Conservation (phyloP, 148 eudicot species). For the Vaccinium myrtillus region DNA sequence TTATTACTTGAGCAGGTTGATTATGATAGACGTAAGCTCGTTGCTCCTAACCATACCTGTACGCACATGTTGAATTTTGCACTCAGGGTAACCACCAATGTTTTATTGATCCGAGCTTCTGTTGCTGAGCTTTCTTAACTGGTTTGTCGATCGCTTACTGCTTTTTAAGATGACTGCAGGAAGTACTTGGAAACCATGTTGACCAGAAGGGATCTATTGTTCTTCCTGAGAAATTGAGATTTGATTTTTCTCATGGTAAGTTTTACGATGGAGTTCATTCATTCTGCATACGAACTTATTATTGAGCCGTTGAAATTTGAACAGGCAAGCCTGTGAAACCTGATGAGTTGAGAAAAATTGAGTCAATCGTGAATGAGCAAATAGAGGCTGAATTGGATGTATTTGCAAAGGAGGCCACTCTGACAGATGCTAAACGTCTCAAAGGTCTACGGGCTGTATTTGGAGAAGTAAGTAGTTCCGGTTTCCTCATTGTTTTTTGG, state of each 20-base stretch:
- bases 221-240: slow-evolving; percentile 93
- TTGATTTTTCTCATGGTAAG: slow-evolving; percentile 94
- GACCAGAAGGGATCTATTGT: slow-evolving; percentile 99
- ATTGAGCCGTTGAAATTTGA: slow-evolving; percentile 6
- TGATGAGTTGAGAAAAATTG: slow-evolving; percentile 79
- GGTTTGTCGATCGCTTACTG: neutral
- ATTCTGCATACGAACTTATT: neutral
- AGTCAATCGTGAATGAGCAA: slow-evolving; percentile 84
- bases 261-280: neutral
- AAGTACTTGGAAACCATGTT: slow-evolving; percentile 90
- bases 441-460: slow-evolving; percentile 95
- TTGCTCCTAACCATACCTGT: slow-evolving; percentile 99
- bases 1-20: slow-evolving; percentile 58
- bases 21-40: slow-evolving; percentile 69
- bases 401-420: slow-evolving; percentile 71
- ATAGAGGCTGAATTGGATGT: slow-evolving; percentile 81
- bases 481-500: neutral
- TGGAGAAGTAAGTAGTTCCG: slow-evolving; percentile 70
- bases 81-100: slow-evolving; percentile 57
- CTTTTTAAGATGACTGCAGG: slow-evolving; percentile 41
- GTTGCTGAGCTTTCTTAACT: slow-evolving; percentile 10
- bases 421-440: slow-evolving; percentile 79
- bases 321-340: slow-evolving; percentile 88
- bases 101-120: neutral
- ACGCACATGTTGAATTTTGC: slow-evolving; percentile 98